Percentiles rank a stretch among this genome's conserved stretches.
Evolutionary conservation across 495 filamentous ascomycete species (phyloP).

Genomic region (Saxophila tyrrhenica): DNA sequence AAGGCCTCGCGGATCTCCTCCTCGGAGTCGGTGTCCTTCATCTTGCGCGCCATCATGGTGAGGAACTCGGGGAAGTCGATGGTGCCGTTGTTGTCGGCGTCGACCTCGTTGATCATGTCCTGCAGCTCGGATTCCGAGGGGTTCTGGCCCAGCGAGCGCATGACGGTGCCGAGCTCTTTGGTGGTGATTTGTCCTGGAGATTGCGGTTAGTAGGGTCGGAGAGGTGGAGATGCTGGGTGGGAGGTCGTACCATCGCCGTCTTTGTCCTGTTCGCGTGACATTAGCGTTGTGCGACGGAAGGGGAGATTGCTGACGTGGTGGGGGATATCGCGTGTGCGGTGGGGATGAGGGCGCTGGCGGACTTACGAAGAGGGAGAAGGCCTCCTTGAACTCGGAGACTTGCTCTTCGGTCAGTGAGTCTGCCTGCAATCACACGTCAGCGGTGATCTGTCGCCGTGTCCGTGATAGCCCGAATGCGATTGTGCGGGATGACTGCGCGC

Average conservation of each 20-base stretch:
- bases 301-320: neutral
- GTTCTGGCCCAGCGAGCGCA: constrained; percentile 99
- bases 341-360: neutral
- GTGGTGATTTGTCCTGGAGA: constrained; percentile 90
- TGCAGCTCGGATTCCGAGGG: constrained; percentile 97
- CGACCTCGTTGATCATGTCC: constrained; percentile 99
- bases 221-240: constrained; percentile 33
- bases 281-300: neutral
- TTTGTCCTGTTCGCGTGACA: constrained; percentile 65
- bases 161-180: constrained; percentile 97
- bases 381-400: constrained; percentile 99
- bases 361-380: constrained; percentile 99
- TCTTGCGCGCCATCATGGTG: constrained; percentile 99
- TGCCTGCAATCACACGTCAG: constrained; percentile 21
- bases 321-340: neutral
- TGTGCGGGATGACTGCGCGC: neutral
- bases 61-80: constrained; percentile 99
- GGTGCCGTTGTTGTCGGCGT: constrained; percentile 98
- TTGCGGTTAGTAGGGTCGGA: constrained; percentile 5
- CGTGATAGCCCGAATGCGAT: neutral
- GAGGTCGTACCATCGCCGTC: constrained; percentile 84
- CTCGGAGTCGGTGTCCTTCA: constrained; percentile 99
- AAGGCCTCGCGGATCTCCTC: constrained; percentile 95
- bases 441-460: neutral
- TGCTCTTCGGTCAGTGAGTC: constrained; percentile 84